phyloP scores from a whole-genome alignment of 2,329 filamentous ascomycete species.

The Sclerotinia sclerotiorum region DNA sequence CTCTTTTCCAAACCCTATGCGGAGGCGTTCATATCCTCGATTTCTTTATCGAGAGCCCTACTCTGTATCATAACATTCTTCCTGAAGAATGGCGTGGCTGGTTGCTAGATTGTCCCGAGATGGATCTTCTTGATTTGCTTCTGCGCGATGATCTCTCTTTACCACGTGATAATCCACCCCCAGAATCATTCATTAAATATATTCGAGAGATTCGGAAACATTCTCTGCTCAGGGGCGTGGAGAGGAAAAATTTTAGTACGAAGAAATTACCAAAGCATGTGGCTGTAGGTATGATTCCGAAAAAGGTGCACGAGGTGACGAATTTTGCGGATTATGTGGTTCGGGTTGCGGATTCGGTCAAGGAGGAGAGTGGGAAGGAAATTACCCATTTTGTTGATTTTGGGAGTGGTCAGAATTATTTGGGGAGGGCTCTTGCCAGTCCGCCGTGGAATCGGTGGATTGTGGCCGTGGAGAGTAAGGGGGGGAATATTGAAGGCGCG shows the following conservation, averaged over 20 bases:
- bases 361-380: constrained; percentile 52
- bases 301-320: constrained; percentile 91
- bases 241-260: constrained; percentile 41
- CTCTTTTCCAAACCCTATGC: constrained; percentile 82
- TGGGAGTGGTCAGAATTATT: constrained; percentile 94
- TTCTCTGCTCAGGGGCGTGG: constrained; percentile 57
- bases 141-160: constrained; percentile 70
- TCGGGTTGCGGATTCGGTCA: constrained; percentile 57
- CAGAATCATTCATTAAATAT: constrained; percentile 65
- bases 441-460: constrained; percentile 83
- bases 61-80: constrained; percentile 75
- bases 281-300: constrained; percentile 88
- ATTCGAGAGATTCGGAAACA: constrained; percentile 69
- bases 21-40: constrained; percentile 97
- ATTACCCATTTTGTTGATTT: constrained; percentile 94
- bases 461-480: constrained; percentile 84
- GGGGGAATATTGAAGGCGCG: constrained; percentile 83
- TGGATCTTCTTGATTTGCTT: constrained; percentile 76
- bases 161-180: constrained; percentile 31
- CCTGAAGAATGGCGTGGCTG: constrained; percentile 80
- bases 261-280: constrained; percentile 67
- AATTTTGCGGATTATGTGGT: constrained; percentile 87
- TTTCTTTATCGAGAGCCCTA: constrained; percentile 84
- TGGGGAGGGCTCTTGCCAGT: constrained; percentile 82
- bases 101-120: constrained; percentile 68